Evolutionary conservation across 805 yeast species (phyloP), one percentile per base, ranked within the genome.

Genomic region (Cephaloascus albidus): DNA sequence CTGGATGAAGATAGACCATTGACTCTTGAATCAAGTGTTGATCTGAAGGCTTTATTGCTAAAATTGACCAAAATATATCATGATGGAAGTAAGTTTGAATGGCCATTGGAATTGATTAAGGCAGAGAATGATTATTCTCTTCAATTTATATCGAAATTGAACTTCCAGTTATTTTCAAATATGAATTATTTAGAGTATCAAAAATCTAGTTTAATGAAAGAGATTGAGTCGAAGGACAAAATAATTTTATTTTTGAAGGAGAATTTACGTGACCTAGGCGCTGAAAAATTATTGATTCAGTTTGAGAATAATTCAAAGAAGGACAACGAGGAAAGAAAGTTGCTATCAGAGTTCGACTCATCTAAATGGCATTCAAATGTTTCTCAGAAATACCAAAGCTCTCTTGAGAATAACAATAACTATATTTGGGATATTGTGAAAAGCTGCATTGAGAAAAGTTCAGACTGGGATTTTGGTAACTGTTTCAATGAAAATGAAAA

Each of bases 41-140:
- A n/a, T n/a, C n/a, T n/a, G n/a, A n/a, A n/a, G n/a, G n/a, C n/a
- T n/a, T n/a, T n/a, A n/a, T n/a, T n/a, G 28, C 12, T 23, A 23
- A 6, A 23, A 12, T 12, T 23, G 12, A 23, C 28, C 6, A 23
- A 63, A 64, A 1, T 28, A 26, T n/a, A 18, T 35, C n/a, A 38
- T 43, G 23, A 66, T 68, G 6, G 46, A 58, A 23, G 55, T 55
- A 34, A 65, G 57, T 43, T 45, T 57, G 27, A 48, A 47, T 31
- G 40, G 10, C 47, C 45, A 20, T 36, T 52, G 23, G 38, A 16
- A 5, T 31, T 53, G 33, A 38, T 36, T 18, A 36, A 40, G 15
- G 34, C 40, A 8, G 28, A 23, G 6, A 12, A 23, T 6, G 12
- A 12, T 12, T 23, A 8, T 23, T 6, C 28, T 8, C 10, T 23